These are phyloP conservation scores for Cornus florida DNA, from an alignment of 148 eudicot genomes.

Conservation along the genomic window DNA sequence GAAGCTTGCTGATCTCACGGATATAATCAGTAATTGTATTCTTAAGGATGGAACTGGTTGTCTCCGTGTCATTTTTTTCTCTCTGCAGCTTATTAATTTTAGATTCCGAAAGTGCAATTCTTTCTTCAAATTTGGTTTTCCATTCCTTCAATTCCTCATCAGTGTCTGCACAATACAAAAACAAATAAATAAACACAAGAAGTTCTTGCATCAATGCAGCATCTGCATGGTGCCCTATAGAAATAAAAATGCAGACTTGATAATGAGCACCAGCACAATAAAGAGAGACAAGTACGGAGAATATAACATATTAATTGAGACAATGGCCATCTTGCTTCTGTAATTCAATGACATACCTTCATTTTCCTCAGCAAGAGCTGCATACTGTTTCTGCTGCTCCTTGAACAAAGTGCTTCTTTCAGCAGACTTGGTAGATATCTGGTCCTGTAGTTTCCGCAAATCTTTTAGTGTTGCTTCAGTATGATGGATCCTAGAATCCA, in stretches of 20 bases:
- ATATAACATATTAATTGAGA: background rate
- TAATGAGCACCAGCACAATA: background rate
- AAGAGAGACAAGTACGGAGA: background rate
- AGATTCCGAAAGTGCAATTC: slow-evolving; percentile 46
- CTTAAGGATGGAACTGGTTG: slow-evolving; percentile 27
- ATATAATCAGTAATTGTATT: slow-evolving; percentile 29
- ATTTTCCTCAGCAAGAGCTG: slow-evolving; percentile 62
- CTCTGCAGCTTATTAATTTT: slow-evolving; percentile 59
- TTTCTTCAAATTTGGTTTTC: slow-evolving; percentile 70
- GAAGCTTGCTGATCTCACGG: slow-evolving; percentile 69
- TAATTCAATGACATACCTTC: slow-evolving; percentile 50
- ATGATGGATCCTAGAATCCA: slow-evolving; percentile 65
- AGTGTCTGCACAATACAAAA: slow-evolving; percentile 52
- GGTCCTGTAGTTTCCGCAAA: slow-evolving; percentile 50
- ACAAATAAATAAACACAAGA: background rate
- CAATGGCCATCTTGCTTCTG: background rate
- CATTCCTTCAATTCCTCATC: slow-evolving; percentile 83
- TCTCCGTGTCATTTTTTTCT: slow-evolving; percentile 55
- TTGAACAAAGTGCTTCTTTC: slow-evolving; percentile 53
- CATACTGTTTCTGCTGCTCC: slow-evolving; percentile 57
- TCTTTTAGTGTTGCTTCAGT: slow-evolving; percentile 68
- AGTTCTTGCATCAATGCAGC: background rate
- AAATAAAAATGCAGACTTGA: slow-evolving; percentile 2
- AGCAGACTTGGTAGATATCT: slow-evolving; percentile 60
- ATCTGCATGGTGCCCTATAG: background rate